Conservation (phyloP, 129 eudicot genomes). For the Chrysanthemum lavandulifolium region DNA sequence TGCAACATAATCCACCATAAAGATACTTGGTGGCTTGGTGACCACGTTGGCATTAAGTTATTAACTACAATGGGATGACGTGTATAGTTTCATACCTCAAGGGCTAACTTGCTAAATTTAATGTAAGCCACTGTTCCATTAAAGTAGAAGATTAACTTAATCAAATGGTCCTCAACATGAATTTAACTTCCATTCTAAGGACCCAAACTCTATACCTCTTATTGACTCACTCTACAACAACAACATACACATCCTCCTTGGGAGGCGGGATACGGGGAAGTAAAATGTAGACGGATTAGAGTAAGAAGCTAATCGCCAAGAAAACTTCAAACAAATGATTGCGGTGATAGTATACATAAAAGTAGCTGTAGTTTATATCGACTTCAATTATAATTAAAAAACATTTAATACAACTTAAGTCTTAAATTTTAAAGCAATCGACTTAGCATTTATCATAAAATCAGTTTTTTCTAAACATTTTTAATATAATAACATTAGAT, state of each 20-base stretch:
- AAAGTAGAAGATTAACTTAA: neutral
- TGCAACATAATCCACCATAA: neutral
- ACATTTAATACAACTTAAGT: neutral
- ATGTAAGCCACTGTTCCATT: neutral
- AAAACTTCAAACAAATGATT: too few species aligned
- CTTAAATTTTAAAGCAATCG: neutral
- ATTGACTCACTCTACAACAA: neutral
- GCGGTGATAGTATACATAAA: too few species aligned
- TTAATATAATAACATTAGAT: too few species aligned
- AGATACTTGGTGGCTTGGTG: conserved; percentile 23
- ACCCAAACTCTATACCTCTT: neutral
- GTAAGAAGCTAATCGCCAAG: too few species aligned
- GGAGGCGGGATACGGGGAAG: too few species aligned
- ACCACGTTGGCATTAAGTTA: conserved; percentile 19
- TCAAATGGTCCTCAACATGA: conserved; percentile 3
- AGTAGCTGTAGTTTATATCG: too few species aligned
- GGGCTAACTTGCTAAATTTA: neutral
- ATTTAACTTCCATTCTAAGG: neutral
- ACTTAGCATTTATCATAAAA: too few species aligned
- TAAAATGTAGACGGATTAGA: too few species aligned
- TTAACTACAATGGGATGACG: conserved; percentile 21
- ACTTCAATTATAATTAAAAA: neutral
- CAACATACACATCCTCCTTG: too few species aligned
- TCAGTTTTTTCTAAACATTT: too few species aligned
- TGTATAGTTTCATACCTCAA: conserved; percentile 15